phyloP scores from a whole-genome alignment of 2,329 filamentous ascomycete species.

The Calonectria pseudoreteaudii region DNA sequence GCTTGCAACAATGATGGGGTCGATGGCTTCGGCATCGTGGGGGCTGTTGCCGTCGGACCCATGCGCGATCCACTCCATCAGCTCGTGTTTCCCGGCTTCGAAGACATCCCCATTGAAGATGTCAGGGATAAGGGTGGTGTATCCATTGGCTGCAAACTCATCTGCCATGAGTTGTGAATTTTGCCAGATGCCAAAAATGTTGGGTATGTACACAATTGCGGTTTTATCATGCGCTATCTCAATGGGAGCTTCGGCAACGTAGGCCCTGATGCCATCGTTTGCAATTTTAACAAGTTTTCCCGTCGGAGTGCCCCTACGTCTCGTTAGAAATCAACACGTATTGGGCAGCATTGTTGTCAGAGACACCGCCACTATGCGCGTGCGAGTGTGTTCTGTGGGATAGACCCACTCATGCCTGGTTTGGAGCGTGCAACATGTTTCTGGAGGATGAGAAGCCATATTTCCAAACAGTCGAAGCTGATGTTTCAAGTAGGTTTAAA shows the following conservation, averaged over 20 bases:
- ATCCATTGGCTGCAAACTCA: background rate
- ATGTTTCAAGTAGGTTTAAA: too few species aligned
- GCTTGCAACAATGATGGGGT: background rate
- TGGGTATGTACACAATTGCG: background rate
- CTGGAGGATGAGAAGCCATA: background rate
- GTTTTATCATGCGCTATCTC: background rate
- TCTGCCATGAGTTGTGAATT: background rate
- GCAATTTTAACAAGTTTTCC: background rate
- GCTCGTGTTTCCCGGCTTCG: background rate
- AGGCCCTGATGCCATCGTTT: background rate
- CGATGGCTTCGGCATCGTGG: background rate
- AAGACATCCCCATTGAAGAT: background rate
- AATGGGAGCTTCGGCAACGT: background rate
- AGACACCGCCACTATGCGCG: background rate
- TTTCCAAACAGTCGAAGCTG: too few species aligned
- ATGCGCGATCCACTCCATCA: background rate
- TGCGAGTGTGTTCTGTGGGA: background rate
- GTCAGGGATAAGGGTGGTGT: background rate
- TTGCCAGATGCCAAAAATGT: conserved; percentile 8
- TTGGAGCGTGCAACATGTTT: background rate
- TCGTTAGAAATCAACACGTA: background rate
- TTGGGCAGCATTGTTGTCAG: background rate
- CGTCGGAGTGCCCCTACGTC: background rate
- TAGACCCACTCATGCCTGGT: background rate
- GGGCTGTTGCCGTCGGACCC: background rate